These are phyloP conservation scores for Cladosporium colombiae DNA, from an alignment of 2,329 filamentous ascomycete genomes.

Conservation along the genomic window DNA sequence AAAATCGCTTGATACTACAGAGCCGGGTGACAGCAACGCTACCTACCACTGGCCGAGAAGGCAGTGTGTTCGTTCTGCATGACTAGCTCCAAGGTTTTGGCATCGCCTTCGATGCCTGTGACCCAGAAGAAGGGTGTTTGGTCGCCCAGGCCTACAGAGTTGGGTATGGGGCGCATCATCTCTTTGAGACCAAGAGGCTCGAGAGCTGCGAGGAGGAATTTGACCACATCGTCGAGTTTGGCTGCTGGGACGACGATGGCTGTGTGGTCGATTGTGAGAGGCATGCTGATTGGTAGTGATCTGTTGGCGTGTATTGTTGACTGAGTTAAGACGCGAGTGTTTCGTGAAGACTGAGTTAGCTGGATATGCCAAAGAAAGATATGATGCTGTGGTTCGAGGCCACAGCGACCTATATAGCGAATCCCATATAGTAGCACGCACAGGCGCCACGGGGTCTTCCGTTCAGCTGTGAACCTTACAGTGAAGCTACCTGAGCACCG, in stretches of 20 bases:
- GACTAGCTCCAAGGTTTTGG: constrained; percentile 4
- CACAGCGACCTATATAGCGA: background rate
- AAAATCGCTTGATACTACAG: background rate
- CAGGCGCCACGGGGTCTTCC: background rate
- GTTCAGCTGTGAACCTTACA: background rate
- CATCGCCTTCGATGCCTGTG: constrained; percentile 9
- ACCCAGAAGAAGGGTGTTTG: constrained; percentile 22
- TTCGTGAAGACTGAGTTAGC: too few species aligned
- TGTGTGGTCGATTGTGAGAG: constrained; percentile 22
- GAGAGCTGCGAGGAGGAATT: constrained; percentile 18
- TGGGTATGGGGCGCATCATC: constrained; percentile 17
- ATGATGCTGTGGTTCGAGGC: too few species aligned
- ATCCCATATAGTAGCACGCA: background rate
- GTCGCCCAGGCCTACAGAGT: constrained; percentile 21
- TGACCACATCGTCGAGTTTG: constrained; percentile 18
- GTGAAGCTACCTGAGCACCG: background rate
- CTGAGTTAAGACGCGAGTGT: too few species aligned
- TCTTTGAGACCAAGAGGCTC: constrained; percentile 17
- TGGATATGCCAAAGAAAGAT: too few species aligned
- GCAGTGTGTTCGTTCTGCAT: constrained; percentile 21
- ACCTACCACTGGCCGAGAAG: constrained; percentile 16
- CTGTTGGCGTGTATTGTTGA: background rate
- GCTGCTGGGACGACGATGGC: constrained; percentile 15
- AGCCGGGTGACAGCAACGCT: background rate
- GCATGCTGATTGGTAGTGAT: background rate